phyloP scores from a whole-genome alignment of 495 filamentous ascomycete species.

The Podospora bellae-mahoneyi region DNA sequence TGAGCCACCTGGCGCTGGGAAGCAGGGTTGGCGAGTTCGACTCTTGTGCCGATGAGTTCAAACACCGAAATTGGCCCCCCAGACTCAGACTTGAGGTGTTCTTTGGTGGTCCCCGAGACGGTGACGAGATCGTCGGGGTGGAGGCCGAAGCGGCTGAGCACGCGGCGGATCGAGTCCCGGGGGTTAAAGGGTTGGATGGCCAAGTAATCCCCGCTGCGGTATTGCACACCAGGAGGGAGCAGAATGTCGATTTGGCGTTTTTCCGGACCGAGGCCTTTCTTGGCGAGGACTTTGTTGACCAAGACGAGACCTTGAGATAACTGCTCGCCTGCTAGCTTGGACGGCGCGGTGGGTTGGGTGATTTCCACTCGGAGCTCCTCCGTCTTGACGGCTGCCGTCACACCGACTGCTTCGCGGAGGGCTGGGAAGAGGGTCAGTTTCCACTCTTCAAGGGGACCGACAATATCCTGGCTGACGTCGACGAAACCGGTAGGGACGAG shows the following conservation, averaged over 20 bases:
- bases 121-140: constrained; percentile 48
- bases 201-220: constrained; percentile 63
- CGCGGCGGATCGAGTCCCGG: constrained; percentile 46
- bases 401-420: constrained; percentile 16
- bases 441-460: constrained; percentile 59
- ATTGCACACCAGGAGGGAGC: constrained; percentile 57
- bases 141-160: constrained; percentile 36
- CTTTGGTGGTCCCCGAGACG: constrained; percentile 27
- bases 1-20: constrained; percentile 38
- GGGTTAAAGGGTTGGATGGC: constrained; percentile 62
- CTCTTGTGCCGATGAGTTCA: constrained; percentile 57
- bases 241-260: constrained; percentile 60
- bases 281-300: constrained; percentile 52
- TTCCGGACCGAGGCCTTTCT: constrained; percentile 47
- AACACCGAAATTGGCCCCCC: constrained; percentile 52
- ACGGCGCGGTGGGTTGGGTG: constrained; percentile 14
- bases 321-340: constrained; percentile 24
- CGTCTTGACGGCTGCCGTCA: constrained; percentile 13
- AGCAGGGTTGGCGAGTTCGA: constrained; percentile 64
- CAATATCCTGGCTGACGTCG: constrained; percentile 58
- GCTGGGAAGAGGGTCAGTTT: constrained; percentile 17
- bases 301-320: constrained; percentile 36
- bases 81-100: constrained; percentile 44
- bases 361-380: constrained; percentile 18
- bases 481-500: constrained; percentile 50